These are phyloP conservation scores for Jacaranda mimosifolia DNA, from an alignment of 257 asterid species.

Conservation along the genomic window DNA sequence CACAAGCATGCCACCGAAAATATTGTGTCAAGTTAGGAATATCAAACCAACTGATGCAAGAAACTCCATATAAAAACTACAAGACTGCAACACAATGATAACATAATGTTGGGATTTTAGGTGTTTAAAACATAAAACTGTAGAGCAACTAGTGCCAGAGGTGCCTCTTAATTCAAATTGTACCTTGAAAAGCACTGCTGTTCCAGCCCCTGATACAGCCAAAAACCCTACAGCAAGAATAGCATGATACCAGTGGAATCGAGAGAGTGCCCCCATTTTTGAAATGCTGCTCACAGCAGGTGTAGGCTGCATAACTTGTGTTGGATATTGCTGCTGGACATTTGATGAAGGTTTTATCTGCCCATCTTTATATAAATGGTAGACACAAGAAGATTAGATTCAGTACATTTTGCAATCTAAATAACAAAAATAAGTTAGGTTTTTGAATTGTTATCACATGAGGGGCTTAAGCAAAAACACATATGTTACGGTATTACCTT, in stretches of 20 bases:
- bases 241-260: conserved; percentile 88
- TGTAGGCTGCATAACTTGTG: conserved; percentile 61
- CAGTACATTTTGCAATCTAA: conserved; percentile 11
- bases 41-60: conserved; percentile 32
- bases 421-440: conserved; percentile 19
- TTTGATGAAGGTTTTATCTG: conserved; percentile 56
- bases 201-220: conserved; percentile 89
- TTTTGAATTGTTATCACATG: not conserved
- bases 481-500: conserved; percentile 53
- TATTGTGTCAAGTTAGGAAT: conserved; percentile 33
- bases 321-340: conserved; percentile 59
- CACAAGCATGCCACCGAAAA: conserved; percentile 38
- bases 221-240: conserved; percentile 78
- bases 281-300: conserved; percentile 52
- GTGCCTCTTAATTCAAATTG: conserved; percentile 17
- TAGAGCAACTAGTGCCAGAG: not conserved
- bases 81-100: conserved; percentile 20
- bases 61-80: conserved; percentile 11
- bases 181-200: conserved; percentile 88
- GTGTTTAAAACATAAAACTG: not conserved
- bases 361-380: conserved; percentile 54
- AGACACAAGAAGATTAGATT: conserved; percentile 37
- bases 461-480: not conserved
- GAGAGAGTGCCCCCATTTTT: conserved; percentile 58
- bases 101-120: conserved; percentile 6